Base-by-base conservation (phyloP, 2,329 filamentous ascomycete genomes). In the Penicillium sp. region DNA sequence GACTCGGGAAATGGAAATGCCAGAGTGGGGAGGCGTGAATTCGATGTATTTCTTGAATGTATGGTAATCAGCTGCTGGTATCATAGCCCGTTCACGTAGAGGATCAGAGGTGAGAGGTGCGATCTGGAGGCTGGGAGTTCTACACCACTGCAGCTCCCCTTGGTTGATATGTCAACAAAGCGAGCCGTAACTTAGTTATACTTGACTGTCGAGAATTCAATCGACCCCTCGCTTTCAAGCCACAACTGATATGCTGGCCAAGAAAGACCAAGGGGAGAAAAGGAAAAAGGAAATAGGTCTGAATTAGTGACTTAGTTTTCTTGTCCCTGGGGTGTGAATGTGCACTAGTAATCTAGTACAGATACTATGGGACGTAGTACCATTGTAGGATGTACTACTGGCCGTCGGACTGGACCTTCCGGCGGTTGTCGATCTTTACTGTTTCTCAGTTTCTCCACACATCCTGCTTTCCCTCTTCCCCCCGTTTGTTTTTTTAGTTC, bases 361-460 rank as follows among this genome's bases (percentile, higher is more conserved):
- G 31, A 2, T 31, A 10, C 31, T 31, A 9, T 9, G 3, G 31
- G 31, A 31, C 31, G 10, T 9, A 31, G 31, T 31, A 10, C 31
- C 9, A 1, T 31, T 31, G 31, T 31, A 31, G 9, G 6, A 10
- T 31, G 31, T 31, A 31, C 31, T 31, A 31, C 31, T 31, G 9
- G 6, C 9, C 6, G 7, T 9, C 31, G 31, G 31, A 9, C 36
- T 22, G 16, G 19, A 40, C 19, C 27, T 16, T 53, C 43, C 36
- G 35, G 55, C 31, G 31, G 31, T 43, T 41, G 55, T 41, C 50
- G 50, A 58, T 58, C 55, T n/a, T 41, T 54, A 18, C 55, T 47
- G 50, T 50, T 58, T 58, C 56, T 31, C 49, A 18, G 18, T 9
- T 40, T 40, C 49, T 55, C 56, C 56, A 55, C 56, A 50, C 31